Evolutionary conservation across 2,329 filamentous ascomycete species (phyloP), one percentile per base, ranked within the genome.

Genomic region (Calonectria pseudoturangicola): DNA sequence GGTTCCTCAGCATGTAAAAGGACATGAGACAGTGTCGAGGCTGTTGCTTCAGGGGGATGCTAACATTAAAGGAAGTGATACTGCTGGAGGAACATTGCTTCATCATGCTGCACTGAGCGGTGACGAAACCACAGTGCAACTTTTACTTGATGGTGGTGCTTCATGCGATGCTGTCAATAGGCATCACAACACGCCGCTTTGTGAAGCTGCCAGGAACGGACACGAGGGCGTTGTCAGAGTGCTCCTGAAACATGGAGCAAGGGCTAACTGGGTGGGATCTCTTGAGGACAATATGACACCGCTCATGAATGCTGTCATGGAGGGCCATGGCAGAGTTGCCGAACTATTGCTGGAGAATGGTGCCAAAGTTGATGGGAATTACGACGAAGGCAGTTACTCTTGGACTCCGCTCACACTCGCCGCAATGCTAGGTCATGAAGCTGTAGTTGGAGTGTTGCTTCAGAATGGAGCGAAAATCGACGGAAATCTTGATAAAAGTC

Each of bases 81-180:
- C 21, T 4, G 25, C 36, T 3, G 54, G 54, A 12, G 54, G 33
- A 1, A 60, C 54, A 12, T 12, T 25, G 16, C 54, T 60, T 27
- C 54, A 60, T 25, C 54, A 60, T 18, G 54, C 54, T 9, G 54
- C 54, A 12, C 41, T 36, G 13, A 41, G 15, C 3, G 54, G 54
- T 27, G 21, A 60, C 10, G 54, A 60, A 2, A 39, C 25, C 10
- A 39, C 25, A 6, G 54, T 60, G 9, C 27, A 28, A 7, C 36
- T 18, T 18, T 25, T 60, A 13, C 54, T 60, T 6, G 54, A 60
- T 18, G 39, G 39, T 3, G 54, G 54, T 12, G 54, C 54, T 3
- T n/a, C 27, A 3, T 60, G 54, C 27, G 54, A 60, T 60, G 54
- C 54, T 41, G 54, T 60, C n/a, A 39, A 60, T 39, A 36, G 25